Percentiles rank a stretch among this genome's conserved stretches.
Evolutionary conservation across 495 filamentous ascomycete species (phyloP).

Genomic region (Daldinia caldariorum): DNA sequence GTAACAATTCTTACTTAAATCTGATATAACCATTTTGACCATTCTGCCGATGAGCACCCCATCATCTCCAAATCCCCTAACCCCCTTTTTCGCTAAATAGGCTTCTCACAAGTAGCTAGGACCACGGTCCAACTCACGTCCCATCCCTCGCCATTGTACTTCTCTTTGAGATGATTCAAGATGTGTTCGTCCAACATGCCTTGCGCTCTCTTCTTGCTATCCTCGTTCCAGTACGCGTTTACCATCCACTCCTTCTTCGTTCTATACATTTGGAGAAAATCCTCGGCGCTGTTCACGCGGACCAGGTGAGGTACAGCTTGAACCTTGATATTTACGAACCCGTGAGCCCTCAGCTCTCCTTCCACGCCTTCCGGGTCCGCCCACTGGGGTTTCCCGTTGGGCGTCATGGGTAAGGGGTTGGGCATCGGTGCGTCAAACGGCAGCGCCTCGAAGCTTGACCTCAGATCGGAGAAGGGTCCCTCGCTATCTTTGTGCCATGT

Average conservation of each 20-base stretch:
- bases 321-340: conserved; percentile 50
- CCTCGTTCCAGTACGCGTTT: conserved; percentile 51
- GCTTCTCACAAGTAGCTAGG: conserved; percentile 49
- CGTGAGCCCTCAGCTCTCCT: conserved; percentile 42
- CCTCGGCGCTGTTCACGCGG: conserved; percentile 44
- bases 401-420: conserved; percentile 40
- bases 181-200: conserved; percentile 49
- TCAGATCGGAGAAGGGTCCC: conserved; percentile 48
- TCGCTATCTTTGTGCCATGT: conserved; percentile 48
- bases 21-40: too few species aligned
- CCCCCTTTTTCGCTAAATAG: conserved; percentile 5
- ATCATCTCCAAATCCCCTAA: neutral
- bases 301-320: conserved; percentile 43
- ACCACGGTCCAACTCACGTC: conserved; percentile 48
- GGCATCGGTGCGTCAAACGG: conserved; percentile 53
- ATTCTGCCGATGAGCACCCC: neutral
- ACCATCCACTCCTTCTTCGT: conserved; percentile 55
- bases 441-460: conserved; percentile 48
- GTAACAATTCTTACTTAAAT: too few species aligned
- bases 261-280: conserved; percentile 45
- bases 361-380: conserved; percentile 51
- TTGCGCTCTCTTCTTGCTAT: conserved; percentile 47
- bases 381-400: conserved; percentile 50
- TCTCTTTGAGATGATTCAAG: conserved; percentile 49
- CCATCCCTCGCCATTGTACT: conserved; percentile 51